Evolutionary conservation across 2,329 filamentous ascomycete species (phyloP).

Genomic region (Whalleya microplaca): DNA sequence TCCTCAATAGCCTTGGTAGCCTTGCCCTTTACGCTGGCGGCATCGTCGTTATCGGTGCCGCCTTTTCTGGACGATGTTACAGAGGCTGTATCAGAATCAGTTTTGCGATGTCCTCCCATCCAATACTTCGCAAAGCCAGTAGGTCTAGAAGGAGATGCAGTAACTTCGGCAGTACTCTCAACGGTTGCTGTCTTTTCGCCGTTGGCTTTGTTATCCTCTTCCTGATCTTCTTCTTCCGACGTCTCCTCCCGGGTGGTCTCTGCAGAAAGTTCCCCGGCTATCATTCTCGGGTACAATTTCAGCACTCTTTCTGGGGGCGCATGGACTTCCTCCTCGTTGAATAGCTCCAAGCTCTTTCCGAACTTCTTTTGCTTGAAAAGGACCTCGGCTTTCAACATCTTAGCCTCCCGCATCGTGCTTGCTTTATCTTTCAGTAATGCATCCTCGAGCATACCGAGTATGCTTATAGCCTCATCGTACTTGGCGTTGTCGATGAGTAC

Average conservation of each 20-base stretch:
- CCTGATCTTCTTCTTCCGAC: conserved; percentile 44
- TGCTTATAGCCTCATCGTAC: conserved; percentile 90
- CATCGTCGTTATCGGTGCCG: conserved; percentile 55
- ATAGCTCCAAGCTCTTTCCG: conserved; percentile 83
- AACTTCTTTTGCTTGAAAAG: conserved; percentile 86
- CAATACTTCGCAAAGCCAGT: conserved; percentile 59
- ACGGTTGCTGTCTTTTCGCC: conserved; percentile 38
- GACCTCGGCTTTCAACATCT: conserved; percentile 86
- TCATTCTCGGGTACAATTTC: conserved; percentile 77
- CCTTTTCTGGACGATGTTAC: conserved; percentile 61
- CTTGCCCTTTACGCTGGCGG: conserved; percentile 54
- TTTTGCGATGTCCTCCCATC: conserved; percentile 50
- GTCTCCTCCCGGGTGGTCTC: conserved; percentile 51
- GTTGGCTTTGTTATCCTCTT: conserved; percentile 42
- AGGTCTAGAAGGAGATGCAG: conserved; percentile 41
- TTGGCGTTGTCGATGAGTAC: conserved; percentile 73
- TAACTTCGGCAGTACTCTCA: conserved; percentile 28
- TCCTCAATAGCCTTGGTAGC: conserved; percentile 45
- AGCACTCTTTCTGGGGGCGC: conserved; percentile 90
- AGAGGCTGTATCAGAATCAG: conserved; percentile 59
- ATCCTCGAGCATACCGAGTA: conserved; percentile 89
- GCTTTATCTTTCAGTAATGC: conserved; percentile 84
- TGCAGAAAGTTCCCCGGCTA: conserved; percentile 79
- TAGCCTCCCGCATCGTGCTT: conserved; percentile 79
- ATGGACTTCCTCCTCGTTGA: conserved; percentile 80